These are phyloP conservation scores for Parachaetomium inaequale DNA, from an alignment of 495 filamentous ascomycete species.

Conservation along the genomic window DNA sequence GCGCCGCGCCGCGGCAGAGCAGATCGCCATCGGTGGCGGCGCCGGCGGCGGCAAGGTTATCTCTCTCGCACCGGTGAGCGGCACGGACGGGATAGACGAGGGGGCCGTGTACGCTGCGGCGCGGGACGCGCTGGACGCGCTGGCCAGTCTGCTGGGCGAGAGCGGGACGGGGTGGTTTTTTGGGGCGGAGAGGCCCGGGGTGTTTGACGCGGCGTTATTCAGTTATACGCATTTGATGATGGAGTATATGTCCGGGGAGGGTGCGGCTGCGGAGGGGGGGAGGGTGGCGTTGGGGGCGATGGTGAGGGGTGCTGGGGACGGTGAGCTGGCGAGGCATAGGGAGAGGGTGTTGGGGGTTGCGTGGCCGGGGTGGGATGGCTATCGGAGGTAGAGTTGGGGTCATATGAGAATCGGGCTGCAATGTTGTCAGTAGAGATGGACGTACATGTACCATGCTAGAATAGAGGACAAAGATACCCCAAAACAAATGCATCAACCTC, in stretches of 20 bases:
- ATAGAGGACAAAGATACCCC: background rate
- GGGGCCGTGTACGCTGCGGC: conserved; percentile 64
- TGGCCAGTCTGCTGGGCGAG: conserved; percentile 64
- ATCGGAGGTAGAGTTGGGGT: background rate
- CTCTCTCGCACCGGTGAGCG: background rate
- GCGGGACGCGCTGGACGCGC: conserved; percentile 66
- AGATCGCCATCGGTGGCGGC: conserved; percentile 54
- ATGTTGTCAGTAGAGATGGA: background rate
- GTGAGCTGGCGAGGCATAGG: conserved; percentile 21
- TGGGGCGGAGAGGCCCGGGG: conserved; percentile 48
- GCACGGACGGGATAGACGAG: conserved; percentile 48
- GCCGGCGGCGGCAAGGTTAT: background rate
- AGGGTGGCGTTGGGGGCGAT: conserved; percentile 14
- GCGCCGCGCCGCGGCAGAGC: conserved; percentile 63
- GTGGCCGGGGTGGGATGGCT: conserved; percentile 13
- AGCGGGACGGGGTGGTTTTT: conserved; percentile 46
- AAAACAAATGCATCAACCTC: background rate
- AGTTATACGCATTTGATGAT: conserved; percentile 84
- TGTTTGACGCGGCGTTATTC: conserved; percentile 87
- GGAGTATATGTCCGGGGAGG: conserved; percentile 13
- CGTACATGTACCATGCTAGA: background rate
- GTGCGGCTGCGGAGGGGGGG: background rate
- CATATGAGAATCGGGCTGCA: background rate
- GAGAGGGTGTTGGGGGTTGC: conserved; percentile 17
- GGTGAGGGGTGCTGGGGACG: conserved; percentile 18